A percentile compares a stretch with the other conserved stretches of the same genome.
Conservation (phyloP, 768 basidiomycete genomes). For the Suillus fuscotomentosus region DNA sequence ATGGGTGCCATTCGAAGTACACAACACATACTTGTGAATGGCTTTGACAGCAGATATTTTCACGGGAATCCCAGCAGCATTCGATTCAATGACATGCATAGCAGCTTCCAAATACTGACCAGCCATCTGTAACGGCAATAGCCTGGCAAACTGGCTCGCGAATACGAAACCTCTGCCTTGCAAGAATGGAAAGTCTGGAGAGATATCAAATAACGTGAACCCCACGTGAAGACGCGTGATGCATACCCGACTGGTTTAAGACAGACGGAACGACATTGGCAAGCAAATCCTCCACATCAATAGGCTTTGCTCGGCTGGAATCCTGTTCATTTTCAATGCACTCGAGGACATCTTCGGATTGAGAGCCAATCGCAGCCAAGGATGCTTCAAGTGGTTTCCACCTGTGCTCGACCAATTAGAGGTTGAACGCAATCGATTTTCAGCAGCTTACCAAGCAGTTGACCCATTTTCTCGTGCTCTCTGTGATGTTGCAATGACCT, state of each 20-base stretch:
- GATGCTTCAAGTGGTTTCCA: conserved; percentile 91
- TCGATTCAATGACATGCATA: conserved; percentile 77
- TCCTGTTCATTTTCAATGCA: conserved; percentile 75
- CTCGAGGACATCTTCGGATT: conserved; percentile 74
- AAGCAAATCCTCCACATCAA: conserved; percentile 79
- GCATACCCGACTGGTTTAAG: conserved; percentile 65
- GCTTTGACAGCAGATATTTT: conserved; percentile 95
- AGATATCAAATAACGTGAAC: conserved; percentile 1
- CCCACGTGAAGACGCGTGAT: not conserved
- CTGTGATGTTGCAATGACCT: conserved; percentile 57
- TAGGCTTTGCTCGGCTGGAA: conserved; percentile 57
- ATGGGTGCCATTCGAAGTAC: not conserved
- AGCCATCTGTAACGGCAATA: conserved; percentile 70
- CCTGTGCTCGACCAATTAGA: conserved; percentile 41
- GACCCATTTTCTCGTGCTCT: conserved; percentile 52
- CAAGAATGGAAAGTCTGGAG: conserved; percentile 81
- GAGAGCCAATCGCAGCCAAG: conserved; percentile 78
- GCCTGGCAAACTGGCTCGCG: conserved; percentile 81
- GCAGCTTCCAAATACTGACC: conserved; percentile 88
- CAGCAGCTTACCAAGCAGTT: conserved; percentile 56
- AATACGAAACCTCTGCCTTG: conserved; percentile 96
- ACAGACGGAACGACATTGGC: conserved; percentile 77
- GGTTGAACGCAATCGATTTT: not conserved
- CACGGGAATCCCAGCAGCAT: conserved; percentile 74
- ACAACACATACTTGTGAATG: conserved; percentile 76